Evolutionary conservation across 2,329 filamentous ascomycete species (phyloP).

Genomic region (Trichoderma simmonsii): DNA sequence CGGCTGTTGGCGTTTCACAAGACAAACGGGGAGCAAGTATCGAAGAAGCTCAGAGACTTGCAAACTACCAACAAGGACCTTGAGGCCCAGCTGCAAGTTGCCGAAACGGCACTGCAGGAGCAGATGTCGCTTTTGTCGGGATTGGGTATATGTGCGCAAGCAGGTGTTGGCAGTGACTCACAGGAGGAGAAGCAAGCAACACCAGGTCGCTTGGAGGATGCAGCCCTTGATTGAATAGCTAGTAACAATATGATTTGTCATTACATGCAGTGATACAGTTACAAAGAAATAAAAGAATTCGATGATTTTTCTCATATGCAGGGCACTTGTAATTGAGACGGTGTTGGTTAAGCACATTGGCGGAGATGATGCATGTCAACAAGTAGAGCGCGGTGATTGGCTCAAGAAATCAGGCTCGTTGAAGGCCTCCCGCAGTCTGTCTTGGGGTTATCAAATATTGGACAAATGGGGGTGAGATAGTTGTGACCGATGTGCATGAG

Average conservation of each 20-base stretch:
- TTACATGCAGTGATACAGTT: background rate
- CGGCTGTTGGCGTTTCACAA: conserved; percentile 10
- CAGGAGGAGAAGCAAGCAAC: background rate
- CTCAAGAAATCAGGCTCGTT: background rate
- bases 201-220: background rate
- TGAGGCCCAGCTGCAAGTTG: background rate
- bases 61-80: conserved; percentile 1
- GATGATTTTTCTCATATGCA: background rate
- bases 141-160: background rate
- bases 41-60: conserved; percentile 1
- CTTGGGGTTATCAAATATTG: background rate
- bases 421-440: conserved; percentile 2
- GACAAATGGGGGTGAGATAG: background rate
- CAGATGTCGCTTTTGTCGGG: background rate
- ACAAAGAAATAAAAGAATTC: background rate
- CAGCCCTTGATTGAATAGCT: background rate
- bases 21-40: conserved; percentile 4
- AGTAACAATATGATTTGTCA: background rate
- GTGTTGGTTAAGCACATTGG: background rate
- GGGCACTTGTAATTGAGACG: background rate
- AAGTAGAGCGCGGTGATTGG: background rate
- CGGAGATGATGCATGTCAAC: background rate
- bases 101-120: background rate
- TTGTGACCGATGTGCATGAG: background rate
- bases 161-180: background rate